phyloP scores from a whole-genome alignment of 2,329 filamentous ascomycete species.

The Ophiocordyceps camponoti-leonardi region DNA sequence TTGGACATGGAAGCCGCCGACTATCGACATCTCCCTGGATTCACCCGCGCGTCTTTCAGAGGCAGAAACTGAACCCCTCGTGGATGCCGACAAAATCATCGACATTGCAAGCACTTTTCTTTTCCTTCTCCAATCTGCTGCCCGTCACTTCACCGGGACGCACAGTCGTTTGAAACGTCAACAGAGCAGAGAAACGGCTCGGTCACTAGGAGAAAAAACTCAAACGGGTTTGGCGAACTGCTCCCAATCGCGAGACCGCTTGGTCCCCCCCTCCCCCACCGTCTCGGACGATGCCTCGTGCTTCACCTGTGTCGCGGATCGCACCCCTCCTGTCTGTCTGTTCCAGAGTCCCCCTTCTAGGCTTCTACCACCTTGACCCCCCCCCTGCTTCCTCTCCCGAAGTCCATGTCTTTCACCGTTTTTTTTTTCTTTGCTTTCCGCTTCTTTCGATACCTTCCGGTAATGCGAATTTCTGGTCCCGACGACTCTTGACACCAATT shows the following conservation, averaged over 20 bases:
- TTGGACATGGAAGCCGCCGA: background rate
- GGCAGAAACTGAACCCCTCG: no score
- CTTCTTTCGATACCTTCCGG: background rate
- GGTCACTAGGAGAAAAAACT: background rate
- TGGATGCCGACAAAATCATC: background rate
- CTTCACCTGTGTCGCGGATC: conserved; percentile 31
- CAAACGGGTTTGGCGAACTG: background rate
- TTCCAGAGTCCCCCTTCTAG: background rate
- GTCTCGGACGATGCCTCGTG: conserved; percentile 10
- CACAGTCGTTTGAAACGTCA: background rate
- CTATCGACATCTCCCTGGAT: no score
- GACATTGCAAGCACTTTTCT: background rate
- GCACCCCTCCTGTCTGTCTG: background rate
- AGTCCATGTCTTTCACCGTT: background rate
- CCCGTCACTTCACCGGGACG: background rate
- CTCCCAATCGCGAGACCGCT: background rate
- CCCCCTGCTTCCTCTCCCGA: background rate
- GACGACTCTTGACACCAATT: background rate
- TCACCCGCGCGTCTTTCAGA: no score
- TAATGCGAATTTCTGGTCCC: background rate
- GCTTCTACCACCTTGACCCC: background rate
- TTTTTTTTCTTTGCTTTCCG: background rate
- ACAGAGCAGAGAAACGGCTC: background rate
- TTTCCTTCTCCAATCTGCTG: background rate
- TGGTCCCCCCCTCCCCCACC: conserved; percentile 1